Conservation (phyloP, 352 stramenopile species). For the Globisporangium cederbergense region DNA sequence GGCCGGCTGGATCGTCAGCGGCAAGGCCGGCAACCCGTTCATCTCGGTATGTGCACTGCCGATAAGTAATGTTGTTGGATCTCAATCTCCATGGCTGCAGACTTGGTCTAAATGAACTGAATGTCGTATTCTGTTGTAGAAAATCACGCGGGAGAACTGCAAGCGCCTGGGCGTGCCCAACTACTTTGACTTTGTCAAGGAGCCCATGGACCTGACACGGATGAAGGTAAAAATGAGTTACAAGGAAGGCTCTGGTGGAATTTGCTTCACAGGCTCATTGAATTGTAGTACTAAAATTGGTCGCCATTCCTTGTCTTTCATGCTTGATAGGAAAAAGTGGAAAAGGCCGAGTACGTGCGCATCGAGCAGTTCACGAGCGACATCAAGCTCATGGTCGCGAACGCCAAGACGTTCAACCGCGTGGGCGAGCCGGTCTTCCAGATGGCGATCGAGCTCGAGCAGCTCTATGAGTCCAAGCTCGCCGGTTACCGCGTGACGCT, state of each 20-base stretch:
- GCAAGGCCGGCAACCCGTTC: constrained; percentile 77
- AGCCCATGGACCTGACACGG: constrained; percentile 78
- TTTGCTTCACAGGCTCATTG: too few relatives aligned
- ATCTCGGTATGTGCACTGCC: constrained; percentile 27
- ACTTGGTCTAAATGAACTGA: not conserved
- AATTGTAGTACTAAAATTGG: not conserved
- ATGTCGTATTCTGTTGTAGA: constrained; percentile 20
- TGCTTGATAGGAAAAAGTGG: constrained; percentile 50
- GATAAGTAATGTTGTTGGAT: not conserved
- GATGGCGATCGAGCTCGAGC: constrained; percentile 79
- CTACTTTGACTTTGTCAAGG: constrained; percentile 85
- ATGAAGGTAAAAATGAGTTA: constrained; percentile 41
- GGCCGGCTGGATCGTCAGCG: constrained; percentile 66
- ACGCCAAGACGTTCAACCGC: constrained; percentile 85
- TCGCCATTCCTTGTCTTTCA: not conserved
- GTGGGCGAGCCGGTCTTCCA: constrained; percentile 77
- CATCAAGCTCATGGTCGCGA: constrained; percentile 77
- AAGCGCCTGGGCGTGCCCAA: constrained; percentile 77
- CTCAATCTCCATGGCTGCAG: not conserved
- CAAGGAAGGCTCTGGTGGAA: too few relatives aligned
- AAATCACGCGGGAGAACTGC: constrained; percentile 86
- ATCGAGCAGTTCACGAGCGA: constrained; percentile 77
- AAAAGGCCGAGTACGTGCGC: constrained; percentile 66
- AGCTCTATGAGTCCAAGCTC: constrained; percentile 74
- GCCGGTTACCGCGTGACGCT: constrained; percentile 59